Evolutionary conservation across 2,329 filamentous ascomycete genomes (phyloP).

Genomic region (Claviceps maximensis): DNA sequence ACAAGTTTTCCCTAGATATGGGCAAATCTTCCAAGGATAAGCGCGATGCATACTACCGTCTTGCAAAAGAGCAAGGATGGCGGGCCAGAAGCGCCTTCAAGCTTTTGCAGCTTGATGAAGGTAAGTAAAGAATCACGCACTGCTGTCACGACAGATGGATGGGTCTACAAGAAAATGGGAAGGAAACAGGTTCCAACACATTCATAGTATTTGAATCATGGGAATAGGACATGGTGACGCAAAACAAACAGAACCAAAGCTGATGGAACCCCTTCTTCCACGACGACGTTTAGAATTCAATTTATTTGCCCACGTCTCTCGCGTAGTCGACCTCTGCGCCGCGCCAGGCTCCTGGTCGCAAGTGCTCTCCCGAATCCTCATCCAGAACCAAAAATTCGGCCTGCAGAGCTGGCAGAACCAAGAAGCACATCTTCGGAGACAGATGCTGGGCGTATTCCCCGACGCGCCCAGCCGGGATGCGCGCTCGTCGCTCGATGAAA

Average conservation of each 20-base stretch:
- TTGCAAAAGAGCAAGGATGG: slow-evolving; percentile 98
- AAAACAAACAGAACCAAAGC: neutral
- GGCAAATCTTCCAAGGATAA: slow-evolving; percentile 98
- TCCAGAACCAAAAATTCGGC: slow-evolving; percentile 86
- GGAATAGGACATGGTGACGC: neutral
- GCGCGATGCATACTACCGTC: slow-evolving; percentile 91
- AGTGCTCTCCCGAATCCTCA: slow-evolving; percentile 82
- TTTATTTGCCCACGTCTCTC: slow-evolving; percentile 76
- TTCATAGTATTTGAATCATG: neutral
- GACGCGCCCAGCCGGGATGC: slow-evolving; percentile 7
- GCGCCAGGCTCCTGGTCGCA: slow-evolving; percentile 97
- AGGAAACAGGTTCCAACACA: neutral
- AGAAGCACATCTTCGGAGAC: slow-evolving; percentile 50
- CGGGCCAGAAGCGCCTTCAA: slow-evolving; percentile 94
- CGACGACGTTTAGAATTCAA: slow-evolving; percentile 68
- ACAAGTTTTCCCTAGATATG: slow-evolving; percentile 36
- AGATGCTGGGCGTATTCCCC: slow-evolving; percentile 42
- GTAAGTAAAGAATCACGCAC: slow-evolving; percentile 25
- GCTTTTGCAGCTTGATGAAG: slow-evolving; percentile 83
- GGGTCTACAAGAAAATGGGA: neutral
- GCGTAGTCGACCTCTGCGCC: slow-evolving; percentile 91
- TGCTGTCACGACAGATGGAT: too few relatives aligned
- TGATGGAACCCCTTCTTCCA: neutral
- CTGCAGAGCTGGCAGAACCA: slow-evolving; percentile 77
- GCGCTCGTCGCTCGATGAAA: neutral